These are phyloP conservation scores for Saccharomyces eubayanus DNA, from an alignment of 805 yeast species.

Conservation along the genomic window DNA sequence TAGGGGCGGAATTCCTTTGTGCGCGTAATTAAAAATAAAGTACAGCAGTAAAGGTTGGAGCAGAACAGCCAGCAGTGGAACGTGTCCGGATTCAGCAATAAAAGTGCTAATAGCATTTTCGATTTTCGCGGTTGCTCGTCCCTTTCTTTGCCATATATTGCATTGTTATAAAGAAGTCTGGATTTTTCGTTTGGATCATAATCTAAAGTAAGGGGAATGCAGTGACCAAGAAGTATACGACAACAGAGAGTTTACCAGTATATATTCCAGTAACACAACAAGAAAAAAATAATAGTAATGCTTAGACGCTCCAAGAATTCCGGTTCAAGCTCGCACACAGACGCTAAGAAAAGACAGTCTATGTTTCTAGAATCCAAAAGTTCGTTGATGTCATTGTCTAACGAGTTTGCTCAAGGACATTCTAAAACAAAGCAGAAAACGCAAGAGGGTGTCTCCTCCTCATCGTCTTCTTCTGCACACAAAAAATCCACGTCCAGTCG, in stretches of 20 bases:
- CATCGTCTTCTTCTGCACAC: background rate
- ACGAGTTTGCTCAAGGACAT: background rate
- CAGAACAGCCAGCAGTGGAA: background rate
- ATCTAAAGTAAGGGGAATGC: background rate
- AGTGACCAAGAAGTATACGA: background rate
- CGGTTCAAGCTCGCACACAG: background rate
- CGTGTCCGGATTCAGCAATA: background rate
- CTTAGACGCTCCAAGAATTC: constrained; percentile 11
- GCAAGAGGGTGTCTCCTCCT: background rate
- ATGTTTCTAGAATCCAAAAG: constrained; percentile 11
- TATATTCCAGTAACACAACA: background rate
- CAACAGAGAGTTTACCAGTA: background rate
- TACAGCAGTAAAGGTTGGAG: background rate
- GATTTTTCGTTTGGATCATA: background rate
- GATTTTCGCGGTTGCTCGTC: background rate
- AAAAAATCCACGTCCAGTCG: background rate
- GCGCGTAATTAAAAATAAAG: background rate
- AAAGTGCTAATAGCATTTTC: background rate
- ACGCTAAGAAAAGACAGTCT: constrained; percentile 19
- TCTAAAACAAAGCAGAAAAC: background rate
- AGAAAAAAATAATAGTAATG: constrained; percentile 3
- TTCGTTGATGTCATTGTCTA: background rate
- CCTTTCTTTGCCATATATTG: background rate
- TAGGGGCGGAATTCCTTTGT: background rate
- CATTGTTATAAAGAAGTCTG: background rate